phyloP scores from a whole-genome alignment of 257 asterid genomes.

The Anisodus acutangulus region DNA sequence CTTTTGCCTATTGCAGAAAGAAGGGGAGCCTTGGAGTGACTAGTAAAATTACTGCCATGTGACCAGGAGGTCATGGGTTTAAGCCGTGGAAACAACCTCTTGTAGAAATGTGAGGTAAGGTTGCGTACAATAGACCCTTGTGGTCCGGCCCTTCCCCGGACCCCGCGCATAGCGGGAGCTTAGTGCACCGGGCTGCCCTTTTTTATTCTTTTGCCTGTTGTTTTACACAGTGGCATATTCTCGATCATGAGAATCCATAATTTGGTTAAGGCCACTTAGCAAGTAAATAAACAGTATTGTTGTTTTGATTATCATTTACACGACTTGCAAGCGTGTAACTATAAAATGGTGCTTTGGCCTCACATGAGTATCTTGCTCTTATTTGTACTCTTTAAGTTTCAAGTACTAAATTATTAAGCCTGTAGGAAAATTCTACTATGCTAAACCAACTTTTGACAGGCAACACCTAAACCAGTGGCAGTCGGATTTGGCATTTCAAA shows the following conservation, averaged over 20 bases:
- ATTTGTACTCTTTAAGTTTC: too few relatives aligned
- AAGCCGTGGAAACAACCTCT: too few relatives aligned
- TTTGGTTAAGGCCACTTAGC: not conserved
- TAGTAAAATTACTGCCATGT: too few relatives aligned
- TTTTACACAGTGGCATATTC: not conserved
- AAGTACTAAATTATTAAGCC: too few relatives aligned
- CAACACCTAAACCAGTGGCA: slow-evolving; percentile 74
- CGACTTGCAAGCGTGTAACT: not conserved
- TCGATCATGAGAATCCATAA: not conserved
- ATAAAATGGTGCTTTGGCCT: not conserved
- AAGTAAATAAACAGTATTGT: not conserved
- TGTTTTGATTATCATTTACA: not conserved
- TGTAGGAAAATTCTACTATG: not conserved
- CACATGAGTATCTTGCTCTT: not conserved
- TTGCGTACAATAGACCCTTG: too few relatives aligned
- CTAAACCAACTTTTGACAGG: slow-evolving; percentile 46
- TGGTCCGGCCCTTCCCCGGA: too few relatives aligned
- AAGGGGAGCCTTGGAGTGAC: too few relatives aligned
- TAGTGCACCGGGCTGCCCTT: too few relatives aligned
- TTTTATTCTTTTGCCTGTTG: too few relatives aligned
- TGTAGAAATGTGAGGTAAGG: too few relatives aligned
- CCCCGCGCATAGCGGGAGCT: too few relatives aligned
- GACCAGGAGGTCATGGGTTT: too few relatives aligned
- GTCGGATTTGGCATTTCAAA: slow-evolving; percentile 93
- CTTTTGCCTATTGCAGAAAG: not conserved